Base-by-base conservation (phyloP, 257 asterid species). In the Nicotiana attenuata region DNA sequence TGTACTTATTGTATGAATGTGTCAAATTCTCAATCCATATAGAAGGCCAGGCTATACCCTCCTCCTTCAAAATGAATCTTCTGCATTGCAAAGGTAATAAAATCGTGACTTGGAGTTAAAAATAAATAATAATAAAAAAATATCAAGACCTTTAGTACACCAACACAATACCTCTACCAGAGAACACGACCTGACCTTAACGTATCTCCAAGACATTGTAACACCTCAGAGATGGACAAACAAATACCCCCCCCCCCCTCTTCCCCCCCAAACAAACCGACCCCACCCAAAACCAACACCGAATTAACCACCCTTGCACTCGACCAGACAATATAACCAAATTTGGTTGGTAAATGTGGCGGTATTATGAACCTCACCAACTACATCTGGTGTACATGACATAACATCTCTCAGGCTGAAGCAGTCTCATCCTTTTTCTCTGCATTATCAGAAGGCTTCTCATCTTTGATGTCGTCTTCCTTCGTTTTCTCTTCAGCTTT, bases 371-470 rank as follows among this genome's bases (percentile, higher is more conserved):
- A 65, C 82, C 87, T 78, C 82, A 45, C 80, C 80, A 82, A 65
- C 81, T 56, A 10, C 11, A 77, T 77, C 65, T n/a, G 82, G 80
- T 29, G 14, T 71, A 45, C 78, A 77, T 64, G 56, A 78, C 38
- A 19, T 60, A 19, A 19, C 59, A 47, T 82, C 84, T 65, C 78
- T 80, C 84, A 84, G 31, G 85, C 80, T 45, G 81, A 88, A 24
- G 89, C 77, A 10, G 83, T 69, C 66, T 85, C 82, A 71, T 82
- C 85, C 16, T 68, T 83, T 73, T 65, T 81, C 78, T 86, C 85
- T 3, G 76, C 61, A 64, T 67, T 81, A 79, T 86, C 87, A 45
- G 88, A 56, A 63, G 26, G 80, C 80, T 85, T 88, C 14, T 68
- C 87, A 29, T 84, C 87, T 67, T 67, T 78, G 50, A 81, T 81